phyloP scores from a whole-genome alignment of 257 asterid species.

The Leonotis leonurus region DNA sequence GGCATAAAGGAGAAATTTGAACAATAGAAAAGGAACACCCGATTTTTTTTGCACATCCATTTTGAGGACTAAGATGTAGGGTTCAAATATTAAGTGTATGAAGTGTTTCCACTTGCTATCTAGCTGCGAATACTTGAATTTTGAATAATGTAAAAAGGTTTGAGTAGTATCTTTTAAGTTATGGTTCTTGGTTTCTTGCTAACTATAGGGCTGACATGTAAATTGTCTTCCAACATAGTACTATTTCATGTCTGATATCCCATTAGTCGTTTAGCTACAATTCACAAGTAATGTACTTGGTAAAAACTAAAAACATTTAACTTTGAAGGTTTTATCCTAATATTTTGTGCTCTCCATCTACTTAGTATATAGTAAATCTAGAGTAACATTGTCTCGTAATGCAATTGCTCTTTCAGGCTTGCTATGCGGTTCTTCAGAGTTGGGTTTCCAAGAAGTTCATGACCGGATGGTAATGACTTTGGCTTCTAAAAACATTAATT shows the following conservation, averaged over 20 bases:
- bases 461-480: constrained; percentile 84
- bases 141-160: neutral
- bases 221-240: neutral
- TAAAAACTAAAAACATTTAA: neutral
- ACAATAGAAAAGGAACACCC: neutral
- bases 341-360: neutral
- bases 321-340: neutral
- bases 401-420: constrained; percentile 57
- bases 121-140: neutral
- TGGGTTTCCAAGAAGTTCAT: constrained; percentile 98
- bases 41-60: neutral
- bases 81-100: neutral
- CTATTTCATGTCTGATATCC: neutral
- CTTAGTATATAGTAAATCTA: neutral
- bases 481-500: neutral
- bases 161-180: neutral
- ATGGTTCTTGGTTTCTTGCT: constrained; percentile 5
- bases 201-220: neutral
- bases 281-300: neutral
- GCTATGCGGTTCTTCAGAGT: constrained; percentile 96
- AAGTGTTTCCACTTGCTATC: neutral
- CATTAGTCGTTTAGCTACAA: neutral
- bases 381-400: constrained; percentile 8
- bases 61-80: neutral
- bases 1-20: neutral